Evolutionary conservation across 2,329 filamentous ascomycete genomes (phyloP), one percentile per base, ranked within the genome.

Genomic region (Plectosphaerella plurivora): DNA sequence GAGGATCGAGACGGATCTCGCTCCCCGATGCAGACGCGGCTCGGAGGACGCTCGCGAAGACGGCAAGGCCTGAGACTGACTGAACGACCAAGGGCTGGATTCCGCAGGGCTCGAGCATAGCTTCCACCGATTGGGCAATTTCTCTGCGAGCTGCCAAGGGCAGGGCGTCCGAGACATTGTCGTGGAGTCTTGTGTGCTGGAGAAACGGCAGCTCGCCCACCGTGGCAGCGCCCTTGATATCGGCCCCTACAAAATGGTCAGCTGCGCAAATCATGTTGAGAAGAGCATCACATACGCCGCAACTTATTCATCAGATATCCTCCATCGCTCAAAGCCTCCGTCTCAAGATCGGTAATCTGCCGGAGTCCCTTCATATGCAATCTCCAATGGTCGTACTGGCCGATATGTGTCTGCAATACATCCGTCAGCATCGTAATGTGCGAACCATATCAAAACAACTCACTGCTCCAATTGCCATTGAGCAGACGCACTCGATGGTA

Each of bases 321-420:
- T 56, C 41, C 60, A 22, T 52, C 49, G 11, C 37, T 47, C 8
- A 53, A 55, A 49, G 64, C 49, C 0, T 62, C 65, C 16, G 63
- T 63, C 28, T 60, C 60, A 7, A 68, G 51, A 20, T 66, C 64
- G 20, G 69, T 59, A 18, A 70, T 60, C 25, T 65, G 61, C 37
- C 59, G 53, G 1, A 71, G 59, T 1, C 67, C 68, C 33, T 60
- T 59, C 67, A 71, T 71, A 36, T 71, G 68, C 14, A 70, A 54
- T 48, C 68, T 59, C 69, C 69, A 71, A 53, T 71, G 67, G 47
- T 71, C 66, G 46, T 68, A 61, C 16, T 68, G 63, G 15, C 67
- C 66, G 8, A 65, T 61, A 18, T 66, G 66, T n/a, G 61, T 60
- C 64, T 67, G 20, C 28, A 33, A 33, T 22, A 22, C 22, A 22